phyloP scores from a whole-genome alignment of 1,284 basidiomycete species.

The Austroboletus novae-zelandiae region DNA sequence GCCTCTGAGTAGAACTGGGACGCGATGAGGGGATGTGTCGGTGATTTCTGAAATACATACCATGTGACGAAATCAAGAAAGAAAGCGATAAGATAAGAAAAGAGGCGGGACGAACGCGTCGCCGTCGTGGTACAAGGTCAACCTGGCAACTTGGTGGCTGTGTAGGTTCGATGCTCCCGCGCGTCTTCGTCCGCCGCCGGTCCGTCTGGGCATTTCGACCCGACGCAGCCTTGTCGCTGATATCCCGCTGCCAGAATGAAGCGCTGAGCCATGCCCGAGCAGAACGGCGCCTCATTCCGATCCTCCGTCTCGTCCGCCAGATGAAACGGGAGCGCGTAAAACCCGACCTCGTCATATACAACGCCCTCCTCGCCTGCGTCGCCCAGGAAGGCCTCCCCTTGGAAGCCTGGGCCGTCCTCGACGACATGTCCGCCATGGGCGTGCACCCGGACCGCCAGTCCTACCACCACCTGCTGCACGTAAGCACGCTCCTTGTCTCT shows the following conservation, averaged over 20 bases:
- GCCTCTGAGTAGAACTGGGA: slow-evolving; percentile 87
- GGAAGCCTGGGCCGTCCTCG: slow-evolving; percentile 68
- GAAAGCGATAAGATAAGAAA: slow-evolving; percentile 17
- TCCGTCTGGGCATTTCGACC: slow-evolving; percentile 26
- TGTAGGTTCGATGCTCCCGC: slow-evolving; percentile 3
- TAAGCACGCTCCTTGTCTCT: slow-evolving; percentile 29
- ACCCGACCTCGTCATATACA: slow-evolving; percentile 58
- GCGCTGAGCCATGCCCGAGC: slow-evolving; percentile 38
- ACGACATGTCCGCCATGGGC: slow-evolving; percentile 65
- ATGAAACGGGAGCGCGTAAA: slow-evolving; percentile 54
- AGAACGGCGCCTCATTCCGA: slow-evolving; percentile 24
- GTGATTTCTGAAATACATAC: slow-evolving; percentile 12
- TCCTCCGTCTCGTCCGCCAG: slow-evolving; percentile 36
- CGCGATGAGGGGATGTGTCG: not conserved
- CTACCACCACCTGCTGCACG: slow-evolving; percentile 65
- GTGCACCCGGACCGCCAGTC: slow-evolving; percentile 55
- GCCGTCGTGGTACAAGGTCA: slow-evolving; percentile 23
- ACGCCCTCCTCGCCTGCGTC: slow-evolving; percentile 49
- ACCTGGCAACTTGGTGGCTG: slow-evolving; percentile 12
- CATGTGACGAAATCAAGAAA: slow-evolving; percentile 29
- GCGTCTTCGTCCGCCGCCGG: not conserved
- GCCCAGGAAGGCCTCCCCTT: slow-evolving; percentile 38
- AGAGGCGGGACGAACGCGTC: slow-evolving; percentile 18
- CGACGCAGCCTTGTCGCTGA: slow-evolving; percentile 29
- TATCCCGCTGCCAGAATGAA: slow-evolving; percentile 39